Percentiles rank a stretch among this genome's conserved stretches.
Conservation (phyloP, 2,329 filamentous ascomycete species). For the Ophiostoma piceae region DNA sequence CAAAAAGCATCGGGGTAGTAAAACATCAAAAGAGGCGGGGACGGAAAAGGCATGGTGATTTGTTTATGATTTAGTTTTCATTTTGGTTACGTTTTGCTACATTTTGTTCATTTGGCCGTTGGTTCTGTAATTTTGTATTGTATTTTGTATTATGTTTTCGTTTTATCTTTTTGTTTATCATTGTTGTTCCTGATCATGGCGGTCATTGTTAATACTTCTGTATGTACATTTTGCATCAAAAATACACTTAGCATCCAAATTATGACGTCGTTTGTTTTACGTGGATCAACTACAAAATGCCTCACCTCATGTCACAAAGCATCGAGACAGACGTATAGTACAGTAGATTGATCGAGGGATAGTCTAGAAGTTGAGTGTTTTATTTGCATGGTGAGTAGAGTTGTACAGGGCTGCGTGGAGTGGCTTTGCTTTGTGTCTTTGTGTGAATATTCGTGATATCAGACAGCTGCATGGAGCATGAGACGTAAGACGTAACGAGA, state of each 20-base stretch:
- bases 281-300: neutral
- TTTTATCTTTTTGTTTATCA: neutral
- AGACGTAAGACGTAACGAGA: neutral
- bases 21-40: neutral
- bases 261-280: neutral
- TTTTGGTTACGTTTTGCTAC: too few species aligned
- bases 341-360: neutral
- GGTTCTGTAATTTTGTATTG: slow-evolving; percentile 4
- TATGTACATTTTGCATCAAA: neutral
- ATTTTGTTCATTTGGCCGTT: neutral
- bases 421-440: neutral
- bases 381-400: neutral
- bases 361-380: neutral
- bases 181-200: neutral
- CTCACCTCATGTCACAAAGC: neutral
- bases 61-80: neutral
- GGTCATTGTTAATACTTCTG: neutral
- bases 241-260: neutral
- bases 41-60: neutral
- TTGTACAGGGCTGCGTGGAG: neutral
- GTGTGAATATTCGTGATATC: neutral
- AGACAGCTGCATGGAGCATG: neutral
- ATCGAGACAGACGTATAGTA: neutral
- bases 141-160: neutral
- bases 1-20: neutral